phyloP scores from a whole-genome alignment of 2,329 filamentous ascomycete species.

The Ascocoryne sarcoides region DNA sequence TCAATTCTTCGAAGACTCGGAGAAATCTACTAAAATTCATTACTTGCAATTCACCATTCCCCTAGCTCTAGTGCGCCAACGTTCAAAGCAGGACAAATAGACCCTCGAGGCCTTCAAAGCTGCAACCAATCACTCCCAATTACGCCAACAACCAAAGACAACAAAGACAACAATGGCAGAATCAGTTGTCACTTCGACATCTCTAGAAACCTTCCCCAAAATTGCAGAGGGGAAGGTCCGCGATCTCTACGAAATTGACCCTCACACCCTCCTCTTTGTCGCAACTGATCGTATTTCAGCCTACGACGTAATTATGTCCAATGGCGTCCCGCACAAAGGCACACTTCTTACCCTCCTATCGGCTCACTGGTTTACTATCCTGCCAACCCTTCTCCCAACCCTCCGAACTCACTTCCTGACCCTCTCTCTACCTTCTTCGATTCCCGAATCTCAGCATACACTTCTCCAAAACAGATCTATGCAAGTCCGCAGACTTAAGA shows the following conservation, averaged over 20 bases:
- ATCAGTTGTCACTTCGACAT: constrained; percentile 12
- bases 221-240: constrained; percentile 57
- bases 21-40: no score
- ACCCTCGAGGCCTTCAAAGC: no score
- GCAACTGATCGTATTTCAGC: constrained; percentile 88
- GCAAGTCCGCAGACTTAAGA: constrained; percentile 54
- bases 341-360: constrained; percentile 59
- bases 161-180: no score
- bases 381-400: constrained; percentile 44
- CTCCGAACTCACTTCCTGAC: constrained; percentile 57
- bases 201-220: constrained; percentile 15
- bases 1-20: no score
- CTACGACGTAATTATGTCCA: constrained; percentile 85
- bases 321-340: constrained; percentile 63
- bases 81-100: no score
- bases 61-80: no score
- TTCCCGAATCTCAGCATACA: constrained; percentile 34
- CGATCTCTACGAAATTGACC: constrained; percentile 67
- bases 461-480: constrained; percentile 49
- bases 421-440: constrained; percentile 42
- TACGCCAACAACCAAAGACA: no score
- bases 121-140: no score
- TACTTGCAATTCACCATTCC: no score
- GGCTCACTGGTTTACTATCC: constrained; percentile 58
- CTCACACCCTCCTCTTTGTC: constrained; percentile 67